Conservation (phyloP, 352 stramenopile species). For the Halophytophthora batemanensis region DNA sequence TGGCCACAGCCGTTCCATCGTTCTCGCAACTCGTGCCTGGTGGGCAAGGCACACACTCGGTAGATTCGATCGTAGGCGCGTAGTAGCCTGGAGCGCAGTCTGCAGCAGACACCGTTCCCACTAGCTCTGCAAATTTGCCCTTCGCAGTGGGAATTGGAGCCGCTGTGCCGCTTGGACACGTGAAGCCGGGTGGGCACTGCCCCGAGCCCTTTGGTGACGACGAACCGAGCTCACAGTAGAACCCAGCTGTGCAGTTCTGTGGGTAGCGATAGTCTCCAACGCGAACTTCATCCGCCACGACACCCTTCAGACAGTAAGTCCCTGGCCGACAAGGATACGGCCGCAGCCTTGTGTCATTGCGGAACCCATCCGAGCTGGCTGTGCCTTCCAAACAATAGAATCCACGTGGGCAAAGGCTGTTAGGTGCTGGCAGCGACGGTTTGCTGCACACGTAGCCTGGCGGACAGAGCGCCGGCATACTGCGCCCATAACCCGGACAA, state of each 20-base stretch:
- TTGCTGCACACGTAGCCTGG: conserved; percentile 92
- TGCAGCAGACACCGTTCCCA: conserved; percentile 90
- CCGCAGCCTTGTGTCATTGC: conserved; percentile 95
- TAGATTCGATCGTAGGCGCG: conserved; percentile 95
- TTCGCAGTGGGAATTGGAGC: conserved; percentile 91
- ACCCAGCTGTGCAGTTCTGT: conserved; percentile 93
- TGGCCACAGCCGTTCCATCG: conserved; percentile 85
- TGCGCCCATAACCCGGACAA: conserved; percentile 90
- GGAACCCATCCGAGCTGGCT: conserved; percentile 92
- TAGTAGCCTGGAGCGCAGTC: conserved; percentile 95
- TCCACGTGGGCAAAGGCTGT: conserved; percentile 91
- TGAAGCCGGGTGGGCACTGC: conserved; percentile 93
- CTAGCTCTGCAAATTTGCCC: conserved; percentile 89
- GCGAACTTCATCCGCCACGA: conserved; percentile 86
- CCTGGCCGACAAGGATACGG: conserved; percentile 94
- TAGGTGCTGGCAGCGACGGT: conserved; percentile 78
- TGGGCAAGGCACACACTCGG: conserved; percentile 89
- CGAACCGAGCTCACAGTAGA: conserved; percentile 95
- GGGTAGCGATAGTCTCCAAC: conserved; percentile 88
- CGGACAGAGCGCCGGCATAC: conserved; percentile 91
- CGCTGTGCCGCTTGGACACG: conserved; percentile 92
- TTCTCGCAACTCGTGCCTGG: conserved; percentile 90
- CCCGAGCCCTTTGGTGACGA: conserved; percentile 90
- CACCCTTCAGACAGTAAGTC: conserved; percentile 95
- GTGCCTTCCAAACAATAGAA: conserved; percentile 96